Evolutionary conservation across 73 alveolate genomes (phyloP).

Genomic region (Blepharisma stoltei): DNA sequence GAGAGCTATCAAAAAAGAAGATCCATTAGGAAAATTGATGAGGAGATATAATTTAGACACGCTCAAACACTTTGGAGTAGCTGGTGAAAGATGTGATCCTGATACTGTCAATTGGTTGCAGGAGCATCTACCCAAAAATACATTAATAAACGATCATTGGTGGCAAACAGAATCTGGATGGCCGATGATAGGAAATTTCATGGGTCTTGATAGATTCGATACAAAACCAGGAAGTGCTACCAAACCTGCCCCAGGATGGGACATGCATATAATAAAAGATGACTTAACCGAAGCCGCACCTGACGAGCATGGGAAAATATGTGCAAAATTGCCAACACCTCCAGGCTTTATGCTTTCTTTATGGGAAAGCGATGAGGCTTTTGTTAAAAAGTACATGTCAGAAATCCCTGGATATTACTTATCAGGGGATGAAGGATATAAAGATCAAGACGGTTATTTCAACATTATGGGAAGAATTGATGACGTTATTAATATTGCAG

Average conservation of each 20-base stretch:
- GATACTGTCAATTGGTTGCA: constrained; percentile 92
- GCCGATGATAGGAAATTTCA: constrained; percentile 30
- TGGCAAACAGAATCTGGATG: constrained; percentile 99
- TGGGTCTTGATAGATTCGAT: neutral
- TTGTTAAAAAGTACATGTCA: constrained; percentile 85
- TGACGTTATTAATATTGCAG: constrained; percentile 90
- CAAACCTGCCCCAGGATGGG: constrained; percentile 93
- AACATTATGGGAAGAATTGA: constrained; percentile 81
- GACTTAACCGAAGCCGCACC: constrained; percentile 62
- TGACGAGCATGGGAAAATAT: constrained; percentile 76
- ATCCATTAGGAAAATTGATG: constrained; percentile 90
- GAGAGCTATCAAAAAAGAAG: constrained; percentile 97
- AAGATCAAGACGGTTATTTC: constrained; percentile 76
- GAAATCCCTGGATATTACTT: constrained; percentile 90
- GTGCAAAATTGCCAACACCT: constrained; percentile 92
- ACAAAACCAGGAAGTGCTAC: constrained; percentile 90
- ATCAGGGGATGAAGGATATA: constrained; percentile 95
- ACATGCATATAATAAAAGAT: constrained; percentile 57
- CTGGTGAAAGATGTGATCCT: constrained; percentile 99
- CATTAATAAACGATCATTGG: constrained; percentile 91
- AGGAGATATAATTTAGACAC: constrained; percentile 66
- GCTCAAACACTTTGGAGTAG: constrained; percentile 71
- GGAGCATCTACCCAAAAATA: constrained; percentile 46
- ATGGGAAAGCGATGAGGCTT: constrained; percentile 87
- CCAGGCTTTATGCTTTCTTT: constrained; percentile 96